Evolutionary conservation across 1,284 basidiomycete species (phyloP).

Genomic region (Cutaneotrichosporon daszewskae): DNA sequence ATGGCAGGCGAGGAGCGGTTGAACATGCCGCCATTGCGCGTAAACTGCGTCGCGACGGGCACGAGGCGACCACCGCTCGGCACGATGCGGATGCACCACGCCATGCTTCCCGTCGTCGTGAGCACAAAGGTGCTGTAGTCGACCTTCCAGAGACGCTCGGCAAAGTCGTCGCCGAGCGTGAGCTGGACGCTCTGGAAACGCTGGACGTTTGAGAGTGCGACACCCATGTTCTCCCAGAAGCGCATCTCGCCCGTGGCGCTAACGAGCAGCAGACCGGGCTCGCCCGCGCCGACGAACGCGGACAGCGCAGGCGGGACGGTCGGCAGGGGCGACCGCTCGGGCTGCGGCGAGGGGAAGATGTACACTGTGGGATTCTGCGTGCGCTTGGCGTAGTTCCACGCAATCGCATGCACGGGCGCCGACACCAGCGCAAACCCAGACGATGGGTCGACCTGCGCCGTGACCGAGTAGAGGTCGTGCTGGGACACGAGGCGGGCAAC

Average conservation of each 20-base stretch:
- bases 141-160: conserved; percentile 36
- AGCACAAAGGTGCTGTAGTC: conserved; percentile 39
- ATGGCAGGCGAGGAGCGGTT: conserved; percentile 29
- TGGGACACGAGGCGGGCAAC: conserved; percentile 26
- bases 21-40: conserved; percentile 40
- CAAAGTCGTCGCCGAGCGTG: conserved; percentile 42
- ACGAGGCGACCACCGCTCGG: conserved; percentile 34
- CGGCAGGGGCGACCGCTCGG: conserved; percentile 22
- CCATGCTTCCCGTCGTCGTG: conserved; percentile 40
- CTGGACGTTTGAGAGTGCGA: conserved; percentile 43
- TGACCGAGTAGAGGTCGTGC: conserved; percentile 38
- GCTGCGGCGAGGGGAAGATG: conserved; percentile 35
- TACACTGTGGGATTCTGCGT: conserved; percentile 41
- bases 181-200: conserved; percentile 27
- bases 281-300: conserved; percentile 32
- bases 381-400: conserved; percentile 49
- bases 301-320: conserved; percentile 32
- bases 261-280: conserved; percentile 48
- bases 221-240: conserved; percentile 47
- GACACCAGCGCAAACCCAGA: conserved; percentile 47
- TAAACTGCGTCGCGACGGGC: conserved; percentile 30
- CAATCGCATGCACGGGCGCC: conserved; percentile 34
- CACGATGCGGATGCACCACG: conserved; percentile 39
- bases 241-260: conserved; percentile 42
- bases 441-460: conserved; percentile 38